Evolutionary conservation across 805 yeast genomes (phyloP).

Genomic region (Barnettozyma botsteinii): DNA sequence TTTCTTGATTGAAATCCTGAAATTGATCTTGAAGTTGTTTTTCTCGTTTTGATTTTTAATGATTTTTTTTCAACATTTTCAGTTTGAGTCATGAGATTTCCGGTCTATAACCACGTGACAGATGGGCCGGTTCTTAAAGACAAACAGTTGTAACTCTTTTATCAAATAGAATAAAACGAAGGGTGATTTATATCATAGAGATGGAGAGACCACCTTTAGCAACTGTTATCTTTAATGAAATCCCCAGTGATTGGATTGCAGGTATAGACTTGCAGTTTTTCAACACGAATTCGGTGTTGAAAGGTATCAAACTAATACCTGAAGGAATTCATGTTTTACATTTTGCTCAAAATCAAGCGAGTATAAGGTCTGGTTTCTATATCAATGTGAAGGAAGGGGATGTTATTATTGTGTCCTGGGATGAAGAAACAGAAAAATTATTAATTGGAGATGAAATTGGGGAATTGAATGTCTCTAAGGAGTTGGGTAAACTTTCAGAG

Average conservation of each 20-base stretch:
- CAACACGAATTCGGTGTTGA: slow-evolving; percentile 32
- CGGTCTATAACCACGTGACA: neutral
- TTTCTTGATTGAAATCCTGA: neutral
- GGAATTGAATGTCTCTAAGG: slow-evolving; percentile 27
- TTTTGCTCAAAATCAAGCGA: slow-evolving; percentile 35
- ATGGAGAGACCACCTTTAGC: slow-evolving; percentile 25
- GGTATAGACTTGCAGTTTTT: slow-evolving; percentile 50
- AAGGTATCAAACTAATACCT: slow-evolving; percentile 48
- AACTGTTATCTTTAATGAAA: slow-evolving; percentile 26
- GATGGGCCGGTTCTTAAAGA: too few species aligned
- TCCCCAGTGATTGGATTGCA: slow-evolving; percentile 31
- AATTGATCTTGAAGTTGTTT: neutral
- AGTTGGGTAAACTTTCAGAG: slow-evolving; percentile 26
- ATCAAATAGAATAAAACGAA: too few species aligned
- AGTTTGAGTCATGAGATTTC: neutral
- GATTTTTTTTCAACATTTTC: neutral
- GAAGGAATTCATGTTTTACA: slow-evolving; percentile 52
- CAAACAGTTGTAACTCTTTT: too few species aligned
- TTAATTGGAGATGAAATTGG: slow-evolving; percentile 27
- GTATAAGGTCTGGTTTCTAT: slow-evolving; percentile 37
- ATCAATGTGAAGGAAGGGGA: slow-evolving; percentile 31
- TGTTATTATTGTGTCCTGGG: slow-evolving; percentile 34
- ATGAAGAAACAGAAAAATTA: slow-evolving; percentile 28
- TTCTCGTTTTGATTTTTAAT: neutral
- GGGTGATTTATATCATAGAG: too few species aligned